Percentiles rank a stretch among this genome's conserved stretches.
Conservation (phyloP, 2,329 filamentous ascomycete species). For the Chrysosporium queenslandicum region DNA sequence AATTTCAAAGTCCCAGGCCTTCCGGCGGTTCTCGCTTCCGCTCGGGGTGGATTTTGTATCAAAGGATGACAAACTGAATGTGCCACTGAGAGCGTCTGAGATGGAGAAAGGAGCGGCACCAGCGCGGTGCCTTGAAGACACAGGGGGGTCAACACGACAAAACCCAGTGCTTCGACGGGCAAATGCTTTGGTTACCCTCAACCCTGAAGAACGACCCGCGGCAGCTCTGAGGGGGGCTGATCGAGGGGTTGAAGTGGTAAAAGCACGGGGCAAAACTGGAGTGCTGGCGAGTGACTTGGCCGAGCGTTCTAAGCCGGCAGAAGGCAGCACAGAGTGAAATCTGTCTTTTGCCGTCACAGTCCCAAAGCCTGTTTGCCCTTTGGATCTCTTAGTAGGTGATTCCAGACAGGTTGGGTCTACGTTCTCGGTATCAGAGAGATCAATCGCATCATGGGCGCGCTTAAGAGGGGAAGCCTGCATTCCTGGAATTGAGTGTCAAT, state of each 20-base stretch:
- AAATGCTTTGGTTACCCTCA: slow-evolving; percentile 56
- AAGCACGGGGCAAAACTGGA: not conserved
- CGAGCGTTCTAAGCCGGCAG: slow-evolving; percentile 18
- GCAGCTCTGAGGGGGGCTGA: slow-evolving; percentile 55
- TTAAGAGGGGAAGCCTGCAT: slow-evolving; percentile 35
- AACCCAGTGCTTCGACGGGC: slow-evolving; percentile 57
- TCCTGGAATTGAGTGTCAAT: slow-evolving; percentile 9
- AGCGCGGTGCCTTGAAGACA: slow-evolving; percentile 38
- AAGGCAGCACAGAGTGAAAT: slow-evolving; percentile 36
- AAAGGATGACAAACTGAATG: slow-evolving; percentile 40
- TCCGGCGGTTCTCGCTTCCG: slow-evolving; percentile 49
- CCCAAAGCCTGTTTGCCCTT: slow-evolving; percentile 28
- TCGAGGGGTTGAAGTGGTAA: slow-evolving; percentile 24
- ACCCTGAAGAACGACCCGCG: slow-evolving; percentile 68
- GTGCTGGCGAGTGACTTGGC: not conserved
- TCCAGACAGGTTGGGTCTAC: slow-evolving; percentile 45
- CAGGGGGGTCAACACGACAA: slow-evolving; percentile 61
- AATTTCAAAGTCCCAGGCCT: slow-evolving; percentile 81
- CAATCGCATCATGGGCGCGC: slow-evolving; percentile 36
- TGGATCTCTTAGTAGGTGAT: slow-evolving; percentile 43
- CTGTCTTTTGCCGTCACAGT: slow-evolving; percentile 23
- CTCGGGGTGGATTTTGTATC: slow-evolving; percentile 28
- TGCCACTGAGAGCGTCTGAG: slow-evolving; percentile 70
- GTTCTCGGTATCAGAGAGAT: slow-evolving; percentile 49
- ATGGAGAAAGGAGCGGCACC: slow-evolving; percentile 66